phyloP scores from a whole-genome alignment of 163 green algal genomes.

The Trebouxiophyceae sp. region DNA sequence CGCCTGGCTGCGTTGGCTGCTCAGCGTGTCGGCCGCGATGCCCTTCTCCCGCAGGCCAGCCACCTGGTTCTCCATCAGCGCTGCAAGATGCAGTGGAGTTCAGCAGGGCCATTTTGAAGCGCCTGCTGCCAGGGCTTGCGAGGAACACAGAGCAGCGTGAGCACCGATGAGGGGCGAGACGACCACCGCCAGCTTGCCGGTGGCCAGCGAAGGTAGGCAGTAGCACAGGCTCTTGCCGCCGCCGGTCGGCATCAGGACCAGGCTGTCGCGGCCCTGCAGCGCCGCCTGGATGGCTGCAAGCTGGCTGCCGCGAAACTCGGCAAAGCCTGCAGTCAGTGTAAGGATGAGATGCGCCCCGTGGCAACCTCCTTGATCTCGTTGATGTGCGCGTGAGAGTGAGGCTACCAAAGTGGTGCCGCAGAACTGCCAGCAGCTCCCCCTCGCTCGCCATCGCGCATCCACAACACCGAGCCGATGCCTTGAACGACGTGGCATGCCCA shows the following conservation, averaged over 20 bases:
- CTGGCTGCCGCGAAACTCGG: constrained; percentile 41
- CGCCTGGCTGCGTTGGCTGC: constrained; percentile 22
- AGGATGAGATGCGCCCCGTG: too few relatives aligned
- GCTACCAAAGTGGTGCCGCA: too few relatives aligned
- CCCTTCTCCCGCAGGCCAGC: constrained; percentile 31
- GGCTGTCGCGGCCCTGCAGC: constrained; percentile 37
- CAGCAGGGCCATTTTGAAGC: too few relatives aligned
- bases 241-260: constrained; percentile 72
- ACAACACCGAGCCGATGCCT: too few relatives aligned
- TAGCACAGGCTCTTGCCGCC: constrained; percentile 75
- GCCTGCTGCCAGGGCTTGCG: neutral
- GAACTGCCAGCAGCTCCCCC: too few relatives aligned
- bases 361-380: too few relatives aligned
- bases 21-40: constrained; percentile 49
- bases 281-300: constrained; percentile 42
- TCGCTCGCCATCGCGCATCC: too few relatives aligned
- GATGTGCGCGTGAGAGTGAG: too few relatives aligned
- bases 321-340: constrained; percentile 22
- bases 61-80: constrained; percentile 74
- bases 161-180: constrained; percentile 65
- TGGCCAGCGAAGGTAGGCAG: constrained; percentile 44
- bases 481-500: too few relatives aligned
- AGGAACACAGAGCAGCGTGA: neutral
- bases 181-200: constrained; percentile 47
- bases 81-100: too few relatives aligned